phyloP scores from a whole-genome alignment of 768 basidiomycete species.

The Rhodotorula graminis region DNA sequence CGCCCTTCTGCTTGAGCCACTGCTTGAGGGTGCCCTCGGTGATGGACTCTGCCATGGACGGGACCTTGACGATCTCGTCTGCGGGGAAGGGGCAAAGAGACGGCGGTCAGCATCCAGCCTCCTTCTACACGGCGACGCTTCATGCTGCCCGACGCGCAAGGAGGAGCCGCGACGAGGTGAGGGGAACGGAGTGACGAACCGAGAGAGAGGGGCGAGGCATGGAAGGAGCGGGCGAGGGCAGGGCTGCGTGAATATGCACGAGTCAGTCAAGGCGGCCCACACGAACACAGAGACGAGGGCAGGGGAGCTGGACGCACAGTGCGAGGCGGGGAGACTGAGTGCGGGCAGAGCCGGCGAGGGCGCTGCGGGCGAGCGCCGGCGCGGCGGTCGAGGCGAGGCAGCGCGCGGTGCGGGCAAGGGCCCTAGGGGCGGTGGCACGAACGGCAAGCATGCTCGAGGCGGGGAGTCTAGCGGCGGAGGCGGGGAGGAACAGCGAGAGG shows the following conservation, averaged over 20 bases:
- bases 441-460: constrained; percentile 16
- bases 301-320: neutral
- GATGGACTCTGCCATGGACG: constrained; percentile 70
- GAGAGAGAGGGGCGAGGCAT: constrained; percentile 23
- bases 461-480: neutral
- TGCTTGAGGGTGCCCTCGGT: constrained; percentile 93
- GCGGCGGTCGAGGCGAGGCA: neutral
- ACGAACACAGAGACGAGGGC: neutral
- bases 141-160: no score
- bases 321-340: neutral
- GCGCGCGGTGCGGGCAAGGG: neutral
- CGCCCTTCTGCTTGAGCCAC: constrained; percentile 90
- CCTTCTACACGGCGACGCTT: no score
- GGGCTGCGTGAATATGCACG: neutral
- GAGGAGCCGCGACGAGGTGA: neutral
- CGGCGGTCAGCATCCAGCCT: no score
- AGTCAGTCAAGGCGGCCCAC: neutral
- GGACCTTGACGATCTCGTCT: constrained; percentile 38
- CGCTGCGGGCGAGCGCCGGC: no score
- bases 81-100: neutral
- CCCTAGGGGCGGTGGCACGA: constrained; percentile 5
- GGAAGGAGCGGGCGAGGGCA: constrained; percentile 28
- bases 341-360: neutral
- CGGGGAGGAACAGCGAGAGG: neutral
- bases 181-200: constrained; percentile 10